Base-by-base conservation (phyloP, 179 eudicot species). In the Corrigiola litoralis region DNA sequence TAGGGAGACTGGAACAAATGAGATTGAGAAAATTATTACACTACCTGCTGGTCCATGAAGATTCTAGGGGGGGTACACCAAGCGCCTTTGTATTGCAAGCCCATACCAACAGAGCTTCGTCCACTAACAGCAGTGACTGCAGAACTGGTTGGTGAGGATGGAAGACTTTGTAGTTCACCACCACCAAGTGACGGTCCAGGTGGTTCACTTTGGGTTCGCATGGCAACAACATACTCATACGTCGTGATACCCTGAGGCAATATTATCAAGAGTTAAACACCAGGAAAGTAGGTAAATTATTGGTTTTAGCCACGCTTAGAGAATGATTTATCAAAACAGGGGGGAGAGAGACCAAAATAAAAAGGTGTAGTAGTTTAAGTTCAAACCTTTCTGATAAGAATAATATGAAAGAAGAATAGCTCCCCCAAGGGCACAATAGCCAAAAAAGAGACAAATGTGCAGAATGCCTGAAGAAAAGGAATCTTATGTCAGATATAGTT, bases 1-100 rank as follows among this genome's bases (percentile, higher is more conserved):
- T 13, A 17, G 38, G 38, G 42, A 65, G 42, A 37, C 11, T 29
- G 7, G 25, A 17, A 10, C 17, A 28, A 40, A 44, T 25, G 47
- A 58, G 49, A 61, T 25, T 6, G 50, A 38, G 33, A 45, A 29
- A 38, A 52, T 25, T 18, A 23, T 61, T 38, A 11, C 20, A 33
- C 17, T 75, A 90, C 97, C 95, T 80, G 97, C 66, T 81, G 84
- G 66, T 85, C 90, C 81, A 83, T 80, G 70, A 90, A 90, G 48
- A 92, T 84, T 75, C 98, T 76, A 25, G 98, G 98, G 18, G 98
- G 98, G 53, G 98, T 92, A 76, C 98, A 92, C 92, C 92, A 92
- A 77, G 96, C 87, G 49, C 95, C 96, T 84, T 85, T 90, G 76
- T 80, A 75, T 61, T 79, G 91, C 75, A 89, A 77, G 25, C 92